Evolutionary conservation across 176 grass and related monocot species (phyloP).

Genomic region (Oryza officinalis): DNA sequence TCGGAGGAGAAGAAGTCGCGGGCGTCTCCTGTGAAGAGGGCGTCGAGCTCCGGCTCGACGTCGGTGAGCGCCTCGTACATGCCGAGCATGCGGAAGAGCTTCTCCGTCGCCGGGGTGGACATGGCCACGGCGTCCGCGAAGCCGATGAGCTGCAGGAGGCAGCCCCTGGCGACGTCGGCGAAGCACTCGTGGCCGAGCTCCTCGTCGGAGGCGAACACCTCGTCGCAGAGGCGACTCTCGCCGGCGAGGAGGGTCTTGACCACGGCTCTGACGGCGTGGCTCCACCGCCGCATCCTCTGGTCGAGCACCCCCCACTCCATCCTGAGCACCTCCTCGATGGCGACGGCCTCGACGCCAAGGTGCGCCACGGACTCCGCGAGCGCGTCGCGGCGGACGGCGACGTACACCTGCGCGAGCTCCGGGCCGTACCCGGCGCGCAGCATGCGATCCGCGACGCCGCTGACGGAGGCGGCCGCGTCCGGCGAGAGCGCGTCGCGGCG

Average conservation of each 20-base stretch:
- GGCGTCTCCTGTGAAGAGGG: constrained; percentile 51
- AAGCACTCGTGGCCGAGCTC: constrained; percentile 73
- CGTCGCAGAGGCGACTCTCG: constrained; percentile 60
- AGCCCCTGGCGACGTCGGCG: constrained; percentile 61
- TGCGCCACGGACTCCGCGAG: constrained; percentile 54
- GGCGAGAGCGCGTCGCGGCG: constrained; percentile 33
- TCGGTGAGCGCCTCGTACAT: constrained; percentile 85
- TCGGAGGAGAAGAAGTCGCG: constrained; percentile 55
- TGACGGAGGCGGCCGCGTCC: constrained; percentile 27
- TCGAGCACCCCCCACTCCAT: constrained; percentile 74
- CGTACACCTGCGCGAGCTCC: constrained; percentile 75
- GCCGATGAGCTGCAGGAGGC: constrained; percentile 71
- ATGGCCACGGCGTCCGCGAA: constrained; percentile 76
- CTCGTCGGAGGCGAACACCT: constrained; percentile 49
- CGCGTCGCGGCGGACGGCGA: constrained; percentile 54
- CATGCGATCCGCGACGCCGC: constrained; percentile 56
- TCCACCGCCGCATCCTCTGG: constrained; percentile 75
- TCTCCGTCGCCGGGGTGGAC: constrained; percentile 55
- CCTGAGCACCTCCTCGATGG: constrained; percentile 72
- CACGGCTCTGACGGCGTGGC: constrained; percentile 46
- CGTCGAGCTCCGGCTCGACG: constrained; percentile 46
- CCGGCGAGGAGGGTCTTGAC: constrained; percentile 49
- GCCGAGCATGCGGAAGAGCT: constrained; percentile 69
- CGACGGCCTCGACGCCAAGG: constrained; percentile 57
- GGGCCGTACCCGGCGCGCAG: constrained; percentile 64